phyloP scores from a whole-genome alignment of 768 basidiomycete genomes.

The Lyophyllum semitale region DNA sequence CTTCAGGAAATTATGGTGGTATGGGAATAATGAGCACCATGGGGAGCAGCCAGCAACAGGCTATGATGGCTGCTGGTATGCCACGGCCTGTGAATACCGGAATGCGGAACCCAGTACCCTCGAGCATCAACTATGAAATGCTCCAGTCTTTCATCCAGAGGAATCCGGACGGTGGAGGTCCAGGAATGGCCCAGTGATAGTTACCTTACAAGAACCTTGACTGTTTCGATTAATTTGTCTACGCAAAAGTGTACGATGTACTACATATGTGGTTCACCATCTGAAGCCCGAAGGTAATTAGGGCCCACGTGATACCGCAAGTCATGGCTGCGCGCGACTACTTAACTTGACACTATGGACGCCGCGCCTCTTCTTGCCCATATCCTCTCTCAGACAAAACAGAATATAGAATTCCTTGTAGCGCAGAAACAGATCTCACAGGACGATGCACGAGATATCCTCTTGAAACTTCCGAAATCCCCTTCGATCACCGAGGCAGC shows the following conservation, averaged over 20 bases:
- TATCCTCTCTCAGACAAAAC: constrained; percentile 54
- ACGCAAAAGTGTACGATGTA: neutral
- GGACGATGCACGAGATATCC: constrained; percentile 46
- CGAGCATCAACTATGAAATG: constrained; percentile 39
- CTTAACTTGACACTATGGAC: constrained; percentile 11
- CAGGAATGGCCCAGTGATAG: constrained; percentile 9
- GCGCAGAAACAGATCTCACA: constrained; percentile 47
- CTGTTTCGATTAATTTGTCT: constrained; percentile 1
- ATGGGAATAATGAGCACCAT: constrained; percentile 24
- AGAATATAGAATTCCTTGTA: constrained; percentile 57
- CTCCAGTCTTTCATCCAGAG: constrained; percentile 46
- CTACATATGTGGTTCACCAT: neutral
- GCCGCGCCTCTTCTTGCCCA: constrained; percentile 34
- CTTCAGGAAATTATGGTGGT: constrained; percentile 8
- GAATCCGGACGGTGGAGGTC: constrained; percentile 20
- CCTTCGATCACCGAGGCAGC: constrained; percentile 3
- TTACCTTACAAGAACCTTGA: neutral
- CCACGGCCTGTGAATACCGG: constrained; percentile 15
- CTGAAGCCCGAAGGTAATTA: neutral
- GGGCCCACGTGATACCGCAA: neutral
- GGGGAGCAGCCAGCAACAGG: constrained; percentile 22
- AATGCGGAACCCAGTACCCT: constrained; percentile 17
- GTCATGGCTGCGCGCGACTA: no score
- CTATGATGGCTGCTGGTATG: constrained; percentile 22
- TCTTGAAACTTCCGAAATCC: constrained; percentile 38